phyloP scores from a whole-genome alignment of 352 stramenopile species.

The Pythium phragmiticola region DNA sequence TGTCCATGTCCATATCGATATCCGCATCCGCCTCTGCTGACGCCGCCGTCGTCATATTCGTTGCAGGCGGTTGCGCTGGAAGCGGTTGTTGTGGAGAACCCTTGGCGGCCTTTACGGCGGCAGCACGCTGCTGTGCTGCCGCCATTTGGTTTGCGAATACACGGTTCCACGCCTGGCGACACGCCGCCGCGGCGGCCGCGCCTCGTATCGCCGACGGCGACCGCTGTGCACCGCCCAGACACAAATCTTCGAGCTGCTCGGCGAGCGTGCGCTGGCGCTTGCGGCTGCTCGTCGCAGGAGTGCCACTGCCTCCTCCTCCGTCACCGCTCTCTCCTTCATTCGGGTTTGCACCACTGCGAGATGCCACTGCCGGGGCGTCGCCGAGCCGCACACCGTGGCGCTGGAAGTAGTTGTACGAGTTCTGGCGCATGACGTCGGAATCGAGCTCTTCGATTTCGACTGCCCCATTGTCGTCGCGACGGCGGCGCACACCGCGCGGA shows the following conservation, averaged over 20 bases:
- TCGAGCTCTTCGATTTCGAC: slow-evolving; percentile 70
- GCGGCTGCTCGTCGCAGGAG: background rate
- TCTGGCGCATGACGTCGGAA: slow-evolving; percentile 67
- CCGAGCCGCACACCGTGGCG: slow-evolving; percentile 24
- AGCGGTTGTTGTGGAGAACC: background rate
- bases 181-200: slow-evolving; percentile 11
- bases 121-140: slow-evolving; percentile 17
- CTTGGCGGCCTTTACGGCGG: slow-evolving; percentile 3
- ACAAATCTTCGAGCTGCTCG: slow-evolving; percentile 58
- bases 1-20: slow-evolving; percentile 25
- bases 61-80: background rate
- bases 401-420: slow-evolving; percentile 72
- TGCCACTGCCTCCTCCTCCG: slow-evolving; percentile 13
- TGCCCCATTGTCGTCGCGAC: slow-evolving; percentile 36
- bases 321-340: slow-evolving; percentile 15
- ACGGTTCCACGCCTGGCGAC: slow-evolving; percentile 24
- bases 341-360: background rate
- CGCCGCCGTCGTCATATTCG: background rate
- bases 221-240: slow-evolving; percentile 23
- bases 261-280: slow-evolving; percentile 68
- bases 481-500: slow-evolving; percentile 42
- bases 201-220: slow-evolving; percentile 6
- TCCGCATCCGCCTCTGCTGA: background rate
- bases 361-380: background rate
- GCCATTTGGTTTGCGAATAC: slow-evolving; percentile 22